Conservation (phyloP, 2,329 filamentous ascomycete species). For the Coleophoma crateriformis region DNA sequence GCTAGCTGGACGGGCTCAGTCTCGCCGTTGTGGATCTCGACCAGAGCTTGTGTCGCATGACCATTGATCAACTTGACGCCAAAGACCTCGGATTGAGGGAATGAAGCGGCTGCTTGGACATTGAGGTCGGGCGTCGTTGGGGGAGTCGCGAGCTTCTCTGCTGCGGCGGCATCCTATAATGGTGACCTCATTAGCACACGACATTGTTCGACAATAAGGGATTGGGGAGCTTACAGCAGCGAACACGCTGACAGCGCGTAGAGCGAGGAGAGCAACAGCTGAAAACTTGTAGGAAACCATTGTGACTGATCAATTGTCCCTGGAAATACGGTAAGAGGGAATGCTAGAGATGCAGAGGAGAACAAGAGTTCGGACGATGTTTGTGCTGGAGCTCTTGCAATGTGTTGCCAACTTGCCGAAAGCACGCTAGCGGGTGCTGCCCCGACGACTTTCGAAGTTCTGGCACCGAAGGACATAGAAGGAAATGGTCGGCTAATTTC, state of each 20-base stretch:
- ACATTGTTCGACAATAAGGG: slow-evolving; percentile 9
- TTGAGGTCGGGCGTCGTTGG: slow-evolving; percentile 42
- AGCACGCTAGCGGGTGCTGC: neutral
- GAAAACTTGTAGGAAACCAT: slow-evolving; percentile 75
- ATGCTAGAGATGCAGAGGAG: neutral
- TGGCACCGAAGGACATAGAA: neutral
- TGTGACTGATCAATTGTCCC: slow-evolving; percentile 23
- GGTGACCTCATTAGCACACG: slow-evolving; percentile 4
- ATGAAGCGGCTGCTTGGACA: slow-evolving; percentile 58
- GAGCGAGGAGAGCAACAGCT: slow-evolving; percentile 64
- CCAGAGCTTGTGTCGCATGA: slow-evolving; percentile 72
- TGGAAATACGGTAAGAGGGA: neutral
- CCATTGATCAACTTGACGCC: slow-evolving; percentile 96
- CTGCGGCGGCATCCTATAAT: slow-evolving; percentile 5
- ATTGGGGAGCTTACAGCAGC: slow-evolving; percentile 49
- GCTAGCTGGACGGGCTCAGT: slow-evolving; percentile 66
- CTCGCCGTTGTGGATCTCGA: slow-evolving; percentile 84
- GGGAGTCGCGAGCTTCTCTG: slow-evolving; percentile 18
- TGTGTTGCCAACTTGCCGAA: neutral
- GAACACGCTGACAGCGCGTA: slow-evolving; percentile 60
- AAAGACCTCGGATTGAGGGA: slow-evolving; percentile 68
- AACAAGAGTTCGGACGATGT: neutral
- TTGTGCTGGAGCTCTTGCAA: neutral
- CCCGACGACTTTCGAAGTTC: neutral
- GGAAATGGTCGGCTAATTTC: neutral